Conservation (phyloP, 257 asterid species). For the Solanum chilense region DNA sequence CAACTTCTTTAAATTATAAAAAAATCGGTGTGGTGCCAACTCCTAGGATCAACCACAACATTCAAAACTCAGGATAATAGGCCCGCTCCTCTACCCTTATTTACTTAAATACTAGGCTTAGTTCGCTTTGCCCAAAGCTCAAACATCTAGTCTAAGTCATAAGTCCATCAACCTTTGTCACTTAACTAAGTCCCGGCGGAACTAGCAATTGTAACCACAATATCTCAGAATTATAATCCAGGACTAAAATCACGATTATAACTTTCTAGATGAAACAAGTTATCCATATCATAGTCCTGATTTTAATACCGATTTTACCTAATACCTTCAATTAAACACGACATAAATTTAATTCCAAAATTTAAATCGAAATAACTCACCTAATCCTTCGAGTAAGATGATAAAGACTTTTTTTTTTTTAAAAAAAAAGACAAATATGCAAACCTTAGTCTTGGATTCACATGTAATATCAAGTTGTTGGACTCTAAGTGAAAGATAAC, state of each 20-base stretch:
- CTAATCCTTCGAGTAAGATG: not conserved
- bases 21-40: not conserved
- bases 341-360: not conserved
- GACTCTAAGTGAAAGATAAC: conserved; percentile 10
- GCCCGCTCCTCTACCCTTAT: not conserved
- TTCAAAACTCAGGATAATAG: not conserved
- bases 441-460: conserved; percentile 22
- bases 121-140: not conserved
- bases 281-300: not conserved
- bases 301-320: not conserved
- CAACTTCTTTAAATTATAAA: not conserved
- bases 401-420: not conserved
- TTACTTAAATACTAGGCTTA: not conserved
- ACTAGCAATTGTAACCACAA: not conserved
- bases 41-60: not conserved
- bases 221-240: not conserved
- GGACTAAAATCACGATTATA: not conserved
- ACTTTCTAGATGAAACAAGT: not conserved
- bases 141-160: not conserved
- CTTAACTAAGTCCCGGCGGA: not conserved
- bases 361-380: not conserved
- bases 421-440: not conserved
- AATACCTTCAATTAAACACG: not conserved
- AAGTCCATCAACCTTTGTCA: not conserved
- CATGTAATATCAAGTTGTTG: conserved; percentile 18